Conservation (phyloP, 257 asterid species). For the Primulina eburnea region DNA sequence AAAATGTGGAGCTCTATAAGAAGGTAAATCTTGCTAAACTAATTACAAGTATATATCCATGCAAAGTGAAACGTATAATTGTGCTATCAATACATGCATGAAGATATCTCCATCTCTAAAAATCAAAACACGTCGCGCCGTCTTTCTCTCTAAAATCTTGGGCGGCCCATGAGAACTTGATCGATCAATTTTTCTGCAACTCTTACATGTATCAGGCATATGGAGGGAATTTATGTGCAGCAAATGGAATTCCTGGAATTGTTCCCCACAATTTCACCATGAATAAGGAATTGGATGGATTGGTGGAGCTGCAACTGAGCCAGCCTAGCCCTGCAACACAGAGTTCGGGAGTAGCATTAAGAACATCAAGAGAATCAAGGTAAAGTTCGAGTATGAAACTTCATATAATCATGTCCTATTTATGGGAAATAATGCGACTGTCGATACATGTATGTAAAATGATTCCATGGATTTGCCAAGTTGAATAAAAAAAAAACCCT, state of each 20-base stretch:
- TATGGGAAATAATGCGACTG: not conserved
- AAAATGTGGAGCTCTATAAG: constrained; percentile 76
- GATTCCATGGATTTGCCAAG: not conserved
- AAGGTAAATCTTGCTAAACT: constrained; percentile 60
- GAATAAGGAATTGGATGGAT: constrained; percentile 28
- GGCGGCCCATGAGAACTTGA: not conserved
- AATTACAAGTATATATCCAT: constrained; percentile 29
- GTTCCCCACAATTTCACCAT: constrained; percentile 35
- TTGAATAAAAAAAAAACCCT: not conserved
- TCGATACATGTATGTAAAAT: no score
- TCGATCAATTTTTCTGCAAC: not conserved
- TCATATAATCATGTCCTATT: not conserved
- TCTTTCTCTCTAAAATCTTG: not conserved
- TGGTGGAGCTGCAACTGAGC: constrained; percentile 57
- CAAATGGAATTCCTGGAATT: constrained; percentile 26
- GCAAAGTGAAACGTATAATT: constrained; percentile 38
- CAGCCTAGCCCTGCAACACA: constrained; percentile 37
- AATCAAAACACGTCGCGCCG: no score
- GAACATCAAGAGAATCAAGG: constrained; percentile 40
- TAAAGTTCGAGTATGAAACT: constrained; percentile 12
- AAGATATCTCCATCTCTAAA: not conserved
- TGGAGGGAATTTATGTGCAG: constrained; percentile 37
- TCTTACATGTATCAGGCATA: constrained; percentile 43
- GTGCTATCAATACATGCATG: not conserved
- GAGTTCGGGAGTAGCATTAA: constrained; percentile 24